Base-by-base conservation (phyloP, 2,329 filamentous ascomycete genomes). In the Colletotrichum endophyticum region DNA sequence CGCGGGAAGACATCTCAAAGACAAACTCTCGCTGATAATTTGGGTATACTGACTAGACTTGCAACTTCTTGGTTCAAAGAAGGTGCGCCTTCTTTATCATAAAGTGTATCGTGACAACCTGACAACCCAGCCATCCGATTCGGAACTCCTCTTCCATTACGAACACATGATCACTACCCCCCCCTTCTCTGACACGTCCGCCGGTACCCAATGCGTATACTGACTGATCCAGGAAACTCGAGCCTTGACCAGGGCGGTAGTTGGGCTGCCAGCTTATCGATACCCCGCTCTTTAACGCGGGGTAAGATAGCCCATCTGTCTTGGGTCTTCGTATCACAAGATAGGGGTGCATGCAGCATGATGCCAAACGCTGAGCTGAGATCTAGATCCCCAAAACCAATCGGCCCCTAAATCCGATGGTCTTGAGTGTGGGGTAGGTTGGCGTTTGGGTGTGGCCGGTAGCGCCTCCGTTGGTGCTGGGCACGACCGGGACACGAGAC, bases 221-320 rank as follows among this genome's bases (percentile, higher is more conserved):
- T 63, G 32, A 49, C 66, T 70, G 39, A 7, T 32, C 57, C 28
- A 32, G 59, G 59, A 64, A 74, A 70, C 72, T 32, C 66, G 44
- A 74, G 68, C 68, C 57, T 49, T 56, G 34, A 34, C 36, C 36
- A 73, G 32, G 44, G 32, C 49, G 44, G 59, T 25, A 53, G 32
- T 57, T 66, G 63, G n/a, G 59, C 25, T 44, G 57, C 66, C 66
- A 74, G 66, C 72, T 74, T 74, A 74, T 74, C 72, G 72, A 74
- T 74, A 74, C 72, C 72, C 72, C 66, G 44, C 66, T n/a, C 59
- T 19, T 53, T 15, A 64, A 64, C 66, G 72, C 72, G 66, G 66
- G 72, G 72, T 64, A 66, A 66, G 66, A 74, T 64, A 64, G 44
- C 39, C 44, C 53, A 36, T 30, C 39, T 57, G 36, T 74, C 28